These are phyloP conservation scores for Antitrichia curtipendula DNA, from an alignment of 225 moss, liverwort and hornwort species.

Conservation along the genomic window DNA sequence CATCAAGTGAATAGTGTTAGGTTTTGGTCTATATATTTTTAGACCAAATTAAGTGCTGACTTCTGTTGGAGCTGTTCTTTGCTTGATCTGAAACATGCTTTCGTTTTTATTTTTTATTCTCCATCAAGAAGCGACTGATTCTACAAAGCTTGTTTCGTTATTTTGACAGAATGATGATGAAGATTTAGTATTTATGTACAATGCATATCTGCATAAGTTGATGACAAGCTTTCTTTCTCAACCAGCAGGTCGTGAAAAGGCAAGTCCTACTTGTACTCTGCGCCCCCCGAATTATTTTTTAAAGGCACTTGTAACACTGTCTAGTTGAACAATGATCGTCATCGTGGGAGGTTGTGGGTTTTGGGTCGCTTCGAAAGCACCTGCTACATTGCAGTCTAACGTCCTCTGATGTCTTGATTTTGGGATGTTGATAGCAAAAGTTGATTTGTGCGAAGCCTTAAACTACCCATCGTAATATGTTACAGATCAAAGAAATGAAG, in stretches of 20 bases:
- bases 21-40: background rate
- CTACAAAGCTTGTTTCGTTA: background rate
- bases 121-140: background rate
- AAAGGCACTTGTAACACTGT: background rate
- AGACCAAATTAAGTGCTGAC: background rate
- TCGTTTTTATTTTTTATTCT: background rate
- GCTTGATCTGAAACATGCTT: background rate
- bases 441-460: background rate
- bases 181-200: slow-evolving; percentile 74
- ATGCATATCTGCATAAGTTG: slow-evolving; percentile 78
- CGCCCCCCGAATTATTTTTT: background rate
- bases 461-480: background rate
- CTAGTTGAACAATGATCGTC: background rate
- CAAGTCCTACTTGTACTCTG: background rate
- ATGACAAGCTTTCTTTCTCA: slow-evolving; percentile 76
- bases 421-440: background rate
- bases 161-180: slow-evolving; percentile 84
- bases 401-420: background rate
- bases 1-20: background rate
- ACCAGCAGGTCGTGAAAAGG: slow-evolving; percentile 85
- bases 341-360: background rate
- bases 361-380: background rate
- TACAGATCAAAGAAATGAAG: slow-evolving; percentile 86
- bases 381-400: background rate
- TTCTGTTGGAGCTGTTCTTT: background rate